Evolutionary conservation across 345 rosid genomes (phyloP).

Genomic region (Lepidium africanum): DNA sequence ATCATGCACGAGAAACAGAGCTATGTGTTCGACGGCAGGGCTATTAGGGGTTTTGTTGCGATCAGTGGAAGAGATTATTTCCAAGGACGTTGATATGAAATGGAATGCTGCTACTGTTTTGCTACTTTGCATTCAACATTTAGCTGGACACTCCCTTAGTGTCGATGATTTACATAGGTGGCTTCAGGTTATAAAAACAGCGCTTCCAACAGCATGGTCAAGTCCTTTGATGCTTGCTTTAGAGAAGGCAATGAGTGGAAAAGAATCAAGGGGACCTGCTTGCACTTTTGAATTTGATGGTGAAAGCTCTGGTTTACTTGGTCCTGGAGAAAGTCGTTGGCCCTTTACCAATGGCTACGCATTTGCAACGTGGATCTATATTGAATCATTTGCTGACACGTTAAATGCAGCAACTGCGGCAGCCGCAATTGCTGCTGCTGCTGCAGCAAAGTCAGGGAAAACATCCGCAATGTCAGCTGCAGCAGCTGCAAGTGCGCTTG

Average conservation of each 20-base stretch:
- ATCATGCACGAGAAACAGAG: conserved; percentile 98
- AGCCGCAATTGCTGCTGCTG: conserved; percentile 96
- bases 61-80: conserved; percentile 73
- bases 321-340: conserved; percentile 99
- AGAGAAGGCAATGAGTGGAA: conserved; percentile 89
- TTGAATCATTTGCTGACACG: conserved; percentile 99
- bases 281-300: conserved; percentile 97
- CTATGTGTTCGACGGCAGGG: conserved; percentile 96
- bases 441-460: conserved; percentile 97
- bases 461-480: conserved; percentile 99
- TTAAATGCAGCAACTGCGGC: conserved; percentile 95
- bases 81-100: conserved; percentile 50
- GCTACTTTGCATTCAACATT: conserved; percentile 75
- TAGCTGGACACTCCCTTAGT: conserved; percentile 86
- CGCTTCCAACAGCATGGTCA: conserved; percentile 63
- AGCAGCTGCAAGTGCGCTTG: conserved; percentile 99
- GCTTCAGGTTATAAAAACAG: conserved; percentile 63
- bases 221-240: conserved; percentile 62
- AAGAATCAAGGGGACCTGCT: conserved; percentile 92
- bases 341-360: conserved; percentile 93
- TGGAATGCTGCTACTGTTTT: conserved; percentile 82
- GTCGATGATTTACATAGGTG: conserved; percentile 76
- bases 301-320: conserved; percentile 98
- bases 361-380: conserved; percentile 94
- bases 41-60: conserved; percentile 76